Conservation (phyloP, 2,329 filamentous ascomycete genomes). For the Cryphonectria carpinicola region DNA sequence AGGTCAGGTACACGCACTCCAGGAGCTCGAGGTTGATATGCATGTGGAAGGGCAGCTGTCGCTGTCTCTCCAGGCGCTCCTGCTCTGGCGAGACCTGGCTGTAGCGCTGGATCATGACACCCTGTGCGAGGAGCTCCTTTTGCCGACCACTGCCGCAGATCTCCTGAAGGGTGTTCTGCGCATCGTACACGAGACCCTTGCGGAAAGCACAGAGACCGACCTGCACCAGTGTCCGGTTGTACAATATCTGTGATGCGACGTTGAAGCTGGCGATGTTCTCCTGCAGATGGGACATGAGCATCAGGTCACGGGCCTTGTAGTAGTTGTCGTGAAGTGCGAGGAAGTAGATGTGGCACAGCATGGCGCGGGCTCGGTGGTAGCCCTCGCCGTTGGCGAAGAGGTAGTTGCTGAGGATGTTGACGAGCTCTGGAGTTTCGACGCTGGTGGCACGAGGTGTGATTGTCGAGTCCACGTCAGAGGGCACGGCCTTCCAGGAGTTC, state of each 20-base stretch:
- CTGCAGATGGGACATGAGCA: conserved; percentile 99
- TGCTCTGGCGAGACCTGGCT: conserved; percentile 96
- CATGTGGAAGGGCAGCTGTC: conserved; percentile 99
- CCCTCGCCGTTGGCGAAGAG: conserved; percentile 93
- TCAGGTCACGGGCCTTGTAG: conserved; percentile 97
- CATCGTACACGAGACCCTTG: conserved; percentile 93
- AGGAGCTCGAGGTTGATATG: conserved; percentile 99
- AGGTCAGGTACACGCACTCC: conserved; percentile 97
- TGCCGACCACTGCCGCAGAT: conserved; percentile 97
- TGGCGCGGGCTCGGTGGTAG: conserved; percentile 92
- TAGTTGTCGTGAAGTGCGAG: conserved; percentile 96
- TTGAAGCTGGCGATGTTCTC: conserved; percentile 98
- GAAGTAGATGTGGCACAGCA: conserved; percentile 99
- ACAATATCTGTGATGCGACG: conserved; percentile 95
- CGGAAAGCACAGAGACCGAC: conserved; percentile 98
- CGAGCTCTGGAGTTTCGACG: conserved; percentile 72
- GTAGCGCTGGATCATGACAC: conserved; percentile 97
- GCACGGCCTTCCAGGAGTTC: conserved; percentile 85
- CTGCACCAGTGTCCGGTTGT: conserved; percentile 97
- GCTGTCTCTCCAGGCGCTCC: conserved; percentile 94
- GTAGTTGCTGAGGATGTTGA: conserved; percentile 90
- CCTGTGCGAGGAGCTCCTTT: conserved; percentile 97
- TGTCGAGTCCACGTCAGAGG: conserved; percentile 69
- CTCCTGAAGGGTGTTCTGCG: conserved; percentile 95
- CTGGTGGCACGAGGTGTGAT: conserved; percentile 76